phyloP scores from a whole-genome alignment of 768 basidiomycete genomes.

The Rickenella mellea region DNA sequence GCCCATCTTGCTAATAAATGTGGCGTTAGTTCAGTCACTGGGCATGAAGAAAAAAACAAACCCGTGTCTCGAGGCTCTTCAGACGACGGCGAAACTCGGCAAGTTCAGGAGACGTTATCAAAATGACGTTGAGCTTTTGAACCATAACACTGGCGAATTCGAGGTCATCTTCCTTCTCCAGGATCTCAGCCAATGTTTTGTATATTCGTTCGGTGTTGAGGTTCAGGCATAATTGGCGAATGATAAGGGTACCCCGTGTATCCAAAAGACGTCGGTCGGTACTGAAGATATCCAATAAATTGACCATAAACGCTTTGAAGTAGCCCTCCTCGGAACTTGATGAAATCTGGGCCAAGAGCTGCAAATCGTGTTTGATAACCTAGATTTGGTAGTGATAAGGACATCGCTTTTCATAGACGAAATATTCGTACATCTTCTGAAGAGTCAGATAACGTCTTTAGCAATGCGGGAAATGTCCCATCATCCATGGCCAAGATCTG shows the following conservation, averaged over 20 bases:
- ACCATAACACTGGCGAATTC: conserved; percentile 98
- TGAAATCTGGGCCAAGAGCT: conserved; percentile 93
- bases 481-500: conserved; percentile 95
- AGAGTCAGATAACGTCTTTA: conserved; percentile 93
- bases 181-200: conserved; percentile 88
- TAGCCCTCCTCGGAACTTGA: conserved; percentile 92
- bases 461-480: conserved; percentile 88
- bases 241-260: conserved; percentile 88
- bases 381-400: no score
- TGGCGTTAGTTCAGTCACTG: not conserved
- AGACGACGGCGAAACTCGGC: conserved; percentile 87
- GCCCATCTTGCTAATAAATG: conserved; percentile 83
- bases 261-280: conserved; percentile 88
- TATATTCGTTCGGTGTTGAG: conserved; percentile 95
- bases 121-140: conserved; percentile 92
- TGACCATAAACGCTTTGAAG: conserved; percentile 93
- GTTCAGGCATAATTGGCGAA: conserved; percentile 87
- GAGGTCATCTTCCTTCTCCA: conserved; percentile 98
- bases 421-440: conserved; percentile 71
- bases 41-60: conserved; percentile 24
- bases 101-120: conserved; percentile 95
- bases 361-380: conserved; percentile 95
- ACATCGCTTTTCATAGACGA: not conserved
- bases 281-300: conserved; percentile 88
- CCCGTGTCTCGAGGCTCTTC: conserved; percentile 89